Base-by-base conservation (phyloP, 352 stramenopile genomes). In the Globisporangium apiculatum region DNA sequence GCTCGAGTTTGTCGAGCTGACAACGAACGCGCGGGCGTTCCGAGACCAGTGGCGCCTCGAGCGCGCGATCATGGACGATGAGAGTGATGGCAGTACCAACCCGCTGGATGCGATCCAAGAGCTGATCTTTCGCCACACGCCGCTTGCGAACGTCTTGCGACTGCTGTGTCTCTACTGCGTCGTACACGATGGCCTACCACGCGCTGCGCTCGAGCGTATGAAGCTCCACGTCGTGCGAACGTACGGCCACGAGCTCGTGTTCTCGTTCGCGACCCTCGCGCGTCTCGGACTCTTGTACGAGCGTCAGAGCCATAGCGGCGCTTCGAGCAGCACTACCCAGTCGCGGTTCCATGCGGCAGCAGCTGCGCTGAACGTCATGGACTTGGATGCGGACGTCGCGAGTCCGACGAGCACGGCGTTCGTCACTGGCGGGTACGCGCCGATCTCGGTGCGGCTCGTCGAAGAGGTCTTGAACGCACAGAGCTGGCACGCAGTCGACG, bases 161-260 rank as follows among this genome's bases (percentile, higher is more conserved):
- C 36, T 91, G n/a, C 53, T 89, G 0, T 91, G 79, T 51, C 52
- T 94, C 36, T 83, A 78, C 47, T 84, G 72, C 37, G 64, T 86
- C 41, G 69, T 73, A 5, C 68, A 84, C 45, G 65, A 75, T 35
- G 84, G 81, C 0, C 35, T 94, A 14, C 31, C 18, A 4, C 61
- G 55, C 4, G 48, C 55, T 0, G 65, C 73, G 24, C 59, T 90
- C 5, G 64, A 77, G 37, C 64, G 60, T 7, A 58, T 90, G 37
- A 85, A 86, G 52, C 57, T 83, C 57, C 65, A 78, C n/a, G 36
- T 94, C 6, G 72, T 90, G 11, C 59, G 80, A 52, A 76, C 75
- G 12, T 92, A 94, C 57, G 84, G 84, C 3, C 75, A 89, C 51
- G 82, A 90, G 42, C 49, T 91, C 36, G 54, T 89, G 5, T 87